Evolutionary conservation across 257 asterid species (phyloP).

Genomic region (Plantago major): DNA sequence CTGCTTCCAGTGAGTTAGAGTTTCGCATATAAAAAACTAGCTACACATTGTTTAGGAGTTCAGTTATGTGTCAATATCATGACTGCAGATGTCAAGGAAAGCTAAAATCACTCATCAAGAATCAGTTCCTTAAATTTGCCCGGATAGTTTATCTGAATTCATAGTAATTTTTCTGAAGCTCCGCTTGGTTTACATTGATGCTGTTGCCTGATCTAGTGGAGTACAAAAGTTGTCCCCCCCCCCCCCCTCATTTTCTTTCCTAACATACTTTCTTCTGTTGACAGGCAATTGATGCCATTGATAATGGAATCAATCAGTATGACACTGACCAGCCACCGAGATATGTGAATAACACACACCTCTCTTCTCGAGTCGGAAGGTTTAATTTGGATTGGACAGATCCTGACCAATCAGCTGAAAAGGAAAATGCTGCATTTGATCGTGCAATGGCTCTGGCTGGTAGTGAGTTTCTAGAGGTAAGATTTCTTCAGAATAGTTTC

Average conservation of each 20-base stretch:
- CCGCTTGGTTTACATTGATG: constrained; percentile 7
- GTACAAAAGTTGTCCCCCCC: not conserved
- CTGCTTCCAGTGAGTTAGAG: no score
- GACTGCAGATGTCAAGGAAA: no score
- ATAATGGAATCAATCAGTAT: constrained; percentile 82
- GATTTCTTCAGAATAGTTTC: constrained; percentile 10
- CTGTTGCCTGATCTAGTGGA: not conserved
- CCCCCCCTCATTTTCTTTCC: constrained; percentile 4
- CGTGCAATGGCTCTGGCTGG: constrained; percentile 84
- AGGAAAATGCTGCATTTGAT: constrained; percentile 76
- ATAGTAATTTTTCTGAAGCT: not conserved
- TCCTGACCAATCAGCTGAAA: constrained; percentile 78
- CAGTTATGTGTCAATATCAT: no score
- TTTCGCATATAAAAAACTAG: no score
- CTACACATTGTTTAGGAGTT: no score
- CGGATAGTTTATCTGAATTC: constrained; percentile 2
- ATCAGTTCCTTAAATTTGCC: not conserved
- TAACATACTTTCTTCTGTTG: constrained; percentile 13
- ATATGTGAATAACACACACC: constrained; percentile 69
- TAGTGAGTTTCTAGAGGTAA: constrained; percentile 76
- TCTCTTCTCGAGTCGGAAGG: constrained; percentile 85
- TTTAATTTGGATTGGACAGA: constrained; percentile 84
- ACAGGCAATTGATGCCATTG: constrained; percentile 88
- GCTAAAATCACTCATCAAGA: not conserved
- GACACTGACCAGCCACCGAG: constrained; percentile 86